phyloP scores from a whole-genome alignment of 2,329 filamentous ascomycete genomes.

The Fusarium oxysporum region DNA sequence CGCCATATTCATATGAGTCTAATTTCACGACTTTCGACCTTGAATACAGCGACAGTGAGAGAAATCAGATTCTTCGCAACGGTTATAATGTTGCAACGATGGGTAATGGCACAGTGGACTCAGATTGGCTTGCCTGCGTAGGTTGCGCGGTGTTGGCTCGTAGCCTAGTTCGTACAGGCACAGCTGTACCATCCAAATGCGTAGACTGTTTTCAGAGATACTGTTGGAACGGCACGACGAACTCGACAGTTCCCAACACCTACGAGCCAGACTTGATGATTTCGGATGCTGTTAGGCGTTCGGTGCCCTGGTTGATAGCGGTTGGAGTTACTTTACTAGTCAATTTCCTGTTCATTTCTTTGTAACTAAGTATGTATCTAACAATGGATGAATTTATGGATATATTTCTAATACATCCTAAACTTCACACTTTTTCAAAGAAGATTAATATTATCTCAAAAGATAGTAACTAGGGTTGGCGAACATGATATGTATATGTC shows the following conservation, averaged over 20 bases:
- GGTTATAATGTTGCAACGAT: conserved; percentile 73
- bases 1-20: conserved; percentile 67
- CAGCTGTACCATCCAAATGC: conserved; percentile 74
- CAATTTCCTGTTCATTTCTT: too few relatives aligned
- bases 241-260: conserved; percentile 44
- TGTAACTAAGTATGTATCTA: too few relatives aligned
- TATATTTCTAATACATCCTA: too few relatives aligned
- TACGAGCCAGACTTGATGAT: conserved; percentile 55
- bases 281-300: too few relatives aligned
- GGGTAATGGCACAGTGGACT: conserved; percentile 66
- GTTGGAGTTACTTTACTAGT: too few relatives aligned
- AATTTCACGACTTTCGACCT: conserved; percentile 81
- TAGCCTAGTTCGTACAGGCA: conserved; percentile 74
- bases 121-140: conserved; percentile 80
- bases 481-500: too few relatives aligned
- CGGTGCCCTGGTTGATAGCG: too few relatives aligned
- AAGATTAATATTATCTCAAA: too few relatives aligned
- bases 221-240: conserved; percentile 83
- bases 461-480: too few relatives aligned
- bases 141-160: conserved; percentile 83
- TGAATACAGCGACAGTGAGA: conserved; percentile 70
- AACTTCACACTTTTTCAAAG: too few relatives aligned
- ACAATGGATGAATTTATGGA: too few relatives aligned
- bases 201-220: conserved; percentile 78
- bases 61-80: conserved; percentile 82